Conservation (phyloP, 2,329 filamentous ascomycete genomes). For the Graphiopsis chlorocephala region DNA sequence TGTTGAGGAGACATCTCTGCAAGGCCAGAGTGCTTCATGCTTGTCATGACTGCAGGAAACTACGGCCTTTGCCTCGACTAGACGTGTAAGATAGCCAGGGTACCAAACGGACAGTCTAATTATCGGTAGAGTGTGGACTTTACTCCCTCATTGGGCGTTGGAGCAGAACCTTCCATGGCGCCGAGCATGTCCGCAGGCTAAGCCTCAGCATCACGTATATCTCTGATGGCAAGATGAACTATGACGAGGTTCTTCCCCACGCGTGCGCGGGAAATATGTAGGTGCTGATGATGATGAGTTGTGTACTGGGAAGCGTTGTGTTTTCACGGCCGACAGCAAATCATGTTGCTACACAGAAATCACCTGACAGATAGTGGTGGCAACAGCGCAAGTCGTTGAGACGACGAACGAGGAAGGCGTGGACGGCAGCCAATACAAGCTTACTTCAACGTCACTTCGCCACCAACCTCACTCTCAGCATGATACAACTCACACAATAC, state of each 20-base stretch:
- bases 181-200: neutral
- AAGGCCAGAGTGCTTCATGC: neutral
- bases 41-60: neutral
- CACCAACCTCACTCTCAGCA: neutral
- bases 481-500: neutral
- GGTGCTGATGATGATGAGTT: neutral
- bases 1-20: neutral
- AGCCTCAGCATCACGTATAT: neutral
- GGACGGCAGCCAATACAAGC: neutral
- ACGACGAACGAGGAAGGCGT: slow-evolving; percentile 3
- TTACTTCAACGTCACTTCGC: slow-evolving; percentile 12
- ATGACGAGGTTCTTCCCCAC: neutral
- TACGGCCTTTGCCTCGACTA: neutral
- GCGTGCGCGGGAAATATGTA: neutral
- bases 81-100: neutral
- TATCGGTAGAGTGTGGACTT: neutral
- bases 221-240: neutral
- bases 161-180: neutral
- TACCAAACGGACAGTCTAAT: neutral
- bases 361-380: neutral
- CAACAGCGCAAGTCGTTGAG: neutral
- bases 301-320: neutral
- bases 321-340: neutral
- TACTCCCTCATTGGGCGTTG: neutral
- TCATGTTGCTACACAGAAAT: neutral